phyloP scores from a whole-genome alignment of 306 rosid genomes.

The Inga laurina region DNA sequence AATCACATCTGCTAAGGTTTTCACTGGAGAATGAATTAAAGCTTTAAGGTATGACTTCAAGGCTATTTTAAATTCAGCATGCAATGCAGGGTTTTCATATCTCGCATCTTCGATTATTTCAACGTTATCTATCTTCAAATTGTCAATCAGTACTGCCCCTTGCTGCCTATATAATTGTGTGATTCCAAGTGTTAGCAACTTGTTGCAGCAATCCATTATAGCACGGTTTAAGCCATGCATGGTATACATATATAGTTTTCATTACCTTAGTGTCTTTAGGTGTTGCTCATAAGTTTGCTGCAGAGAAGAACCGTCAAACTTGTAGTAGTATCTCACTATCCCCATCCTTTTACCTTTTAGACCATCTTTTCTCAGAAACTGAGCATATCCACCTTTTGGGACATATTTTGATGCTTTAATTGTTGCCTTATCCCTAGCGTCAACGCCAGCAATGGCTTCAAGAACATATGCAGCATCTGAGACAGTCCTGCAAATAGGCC shows the following conservation, averaged over 20 bases:
- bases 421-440: slow-evolving; percentile 45
- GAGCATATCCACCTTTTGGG: slow-evolving; percentile 47
- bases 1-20: neutral
- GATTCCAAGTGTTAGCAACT: neutral
- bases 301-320: slow-evolving; percentile 25
- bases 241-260: neutral
- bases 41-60: slow-evolving; percentile 48
- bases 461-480: slow-evolving; percentile 72
- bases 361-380: slow-evolving; percentile 49
- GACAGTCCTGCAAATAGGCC: slow-evolving; percentile 70
- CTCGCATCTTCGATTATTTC: neutral
- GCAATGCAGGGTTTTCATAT: slow-evolving; percentile 22
- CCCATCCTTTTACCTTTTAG: slow-evolving; percentile 64
- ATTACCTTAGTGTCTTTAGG: slow-evolving; percentile 58
- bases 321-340: slow-evolving; percentile 35
- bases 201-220: neutral
- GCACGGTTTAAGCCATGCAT: neutral
- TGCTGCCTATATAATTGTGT: slow-evolving; percentile 37
- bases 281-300: slow-evolving; percentile 41
- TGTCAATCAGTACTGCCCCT: slow-evolving; percentile 52
- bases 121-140: slow-evolving; percentile 40
- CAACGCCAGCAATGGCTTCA: slow-evolving; percentile 55
- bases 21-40: slow-evolving; percentile 41
- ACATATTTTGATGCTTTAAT: slow-evolving; percentile 37
- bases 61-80: slow-evolving; percentile 51